Conservation (phyloP, 805 yeast genomes). For the Barnettozyma botsteinii region DNA sequence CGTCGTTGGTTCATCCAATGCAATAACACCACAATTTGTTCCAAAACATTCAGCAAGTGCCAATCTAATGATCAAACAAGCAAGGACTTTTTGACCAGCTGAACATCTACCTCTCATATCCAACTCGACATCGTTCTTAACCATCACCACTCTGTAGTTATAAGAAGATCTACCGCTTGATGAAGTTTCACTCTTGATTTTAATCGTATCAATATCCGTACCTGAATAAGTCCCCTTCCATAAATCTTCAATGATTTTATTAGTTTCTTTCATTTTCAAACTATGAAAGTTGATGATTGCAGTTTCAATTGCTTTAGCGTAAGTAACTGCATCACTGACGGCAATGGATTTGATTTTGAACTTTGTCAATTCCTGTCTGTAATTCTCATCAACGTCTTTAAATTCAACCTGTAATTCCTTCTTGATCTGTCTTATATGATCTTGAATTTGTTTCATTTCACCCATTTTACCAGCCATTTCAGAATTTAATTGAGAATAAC, state of each 20-base stretch:
- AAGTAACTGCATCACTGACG: slow-evolving; percentile 74
- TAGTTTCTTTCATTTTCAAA: slow-evolving; percentile 88
- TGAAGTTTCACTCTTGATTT: slow-evolving; percentile 65
- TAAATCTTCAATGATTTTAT: slow-evolving; percentile 77
- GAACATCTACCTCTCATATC: slow-evolving; percentile 99
- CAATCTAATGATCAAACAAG: slow-evolving; percentile 83
- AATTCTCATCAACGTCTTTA: slow-evolving; percentile 54
- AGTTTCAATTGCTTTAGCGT: slow-evolving; percentile 79
- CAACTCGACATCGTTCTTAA: slow-evolving; percentile 81
- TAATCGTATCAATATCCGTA: slow-evolving; percentile 88
- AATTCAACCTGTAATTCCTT: slow-evolving; percentile 68
- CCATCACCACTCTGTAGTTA: slow-evolving; percentile 93
- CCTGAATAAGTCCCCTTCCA: slow-evolving; percentile 96
- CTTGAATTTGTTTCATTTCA: slow-evolving; percentile 76
- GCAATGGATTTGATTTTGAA: slow-evolving; percentile 71
- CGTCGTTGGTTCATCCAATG: slow-evolving; percentile 97
- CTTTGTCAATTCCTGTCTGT: slow-evolving; percentile 66
- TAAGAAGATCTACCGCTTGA: slow-evolving; percentile 54
- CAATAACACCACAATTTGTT: slow-evolving; percentile 88
- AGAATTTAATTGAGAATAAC: slow-evolving; percentile 52
- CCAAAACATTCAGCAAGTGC: slow-evolving; percentile 97
- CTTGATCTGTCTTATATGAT: slow-evolving; percentile 52
- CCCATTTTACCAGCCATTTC: slow-evolving; percentile 75
- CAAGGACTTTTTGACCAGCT: slow-evolving; percentile 95
- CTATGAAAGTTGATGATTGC: slow-evolving; percentile 93